These are phyloP conservation scores for Blastocystis sp. DNA, from an alignment of 352 stramenopile genomes.

Conservation along the genomic window DNA sequence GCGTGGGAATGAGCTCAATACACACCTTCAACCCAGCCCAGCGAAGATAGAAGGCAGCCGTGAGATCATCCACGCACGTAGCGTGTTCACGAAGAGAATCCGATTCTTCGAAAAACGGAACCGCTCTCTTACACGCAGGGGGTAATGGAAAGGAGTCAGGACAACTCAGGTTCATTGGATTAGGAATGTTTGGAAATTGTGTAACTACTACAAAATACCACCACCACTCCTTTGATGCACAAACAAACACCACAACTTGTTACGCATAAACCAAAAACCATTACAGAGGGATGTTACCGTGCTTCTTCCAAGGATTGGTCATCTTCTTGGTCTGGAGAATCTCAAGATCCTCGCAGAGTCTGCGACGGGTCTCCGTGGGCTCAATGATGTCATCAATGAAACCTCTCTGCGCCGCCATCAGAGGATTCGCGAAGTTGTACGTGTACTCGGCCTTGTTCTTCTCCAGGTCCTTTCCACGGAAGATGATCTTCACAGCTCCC, in stretches of 20 bases:
- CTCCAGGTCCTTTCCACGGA: no score
- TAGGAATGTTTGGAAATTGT: not conserved
- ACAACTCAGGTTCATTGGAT: no score
- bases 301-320: no score
- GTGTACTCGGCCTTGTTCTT: not conserved
- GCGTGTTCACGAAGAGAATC: constrained; percentile 35
- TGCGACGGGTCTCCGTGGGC: no score
- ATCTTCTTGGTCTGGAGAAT: no score
- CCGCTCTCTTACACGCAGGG: not conserved
- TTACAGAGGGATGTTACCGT: no score
- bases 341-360: no score
- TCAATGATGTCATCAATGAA: no score
- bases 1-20: not conserved
- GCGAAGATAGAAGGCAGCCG: not conserved
- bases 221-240: not conserved
- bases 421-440: not conserved
- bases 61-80: not conserved
- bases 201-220: not conserved
- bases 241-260: no score
- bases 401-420: no score
- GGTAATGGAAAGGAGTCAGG: constrained; percentile 26
- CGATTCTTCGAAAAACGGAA: constrained; percentile 45
- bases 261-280: no score
- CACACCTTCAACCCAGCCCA: constrained; percentile 22
- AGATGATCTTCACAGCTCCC: no score